A percentile compares a stretch with the other conserved stretches of the same genome.
phyloP scores from a whole-genome alignment of 129 eudicot species.

The Logfia minima region DNA sequence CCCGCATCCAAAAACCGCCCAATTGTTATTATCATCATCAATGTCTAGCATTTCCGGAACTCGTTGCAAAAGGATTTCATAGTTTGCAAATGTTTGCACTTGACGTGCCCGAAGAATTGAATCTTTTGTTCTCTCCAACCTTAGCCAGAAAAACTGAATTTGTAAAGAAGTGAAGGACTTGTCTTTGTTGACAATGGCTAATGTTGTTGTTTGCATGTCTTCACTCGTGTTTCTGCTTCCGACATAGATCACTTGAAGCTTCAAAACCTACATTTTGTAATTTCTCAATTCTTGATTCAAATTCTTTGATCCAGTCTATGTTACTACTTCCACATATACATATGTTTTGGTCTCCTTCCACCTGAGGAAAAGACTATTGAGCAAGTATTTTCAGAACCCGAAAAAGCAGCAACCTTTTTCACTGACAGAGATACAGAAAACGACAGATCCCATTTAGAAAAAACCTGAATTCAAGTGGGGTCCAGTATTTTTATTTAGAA shows the following conservation, averaged over 20 bases:
- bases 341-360: constrained; percentile 44
- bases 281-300: constrained; percentile 45
- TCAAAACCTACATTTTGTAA: constrained; percentile 42
- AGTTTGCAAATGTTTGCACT: constrained; percentile 16
- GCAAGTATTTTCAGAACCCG: constrained; percentile 10
- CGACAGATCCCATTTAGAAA: not conserved
- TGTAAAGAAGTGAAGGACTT: constrained; percentile 36
- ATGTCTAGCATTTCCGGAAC: constrained; percentile 46
- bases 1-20: constrained; percentile 59
- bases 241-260: constrained; percentile 58
- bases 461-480: not conserved
- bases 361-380: constrained; percentile 39
- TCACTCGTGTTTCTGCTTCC: constrained; percentile 55
- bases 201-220: constrained; percentile 31
- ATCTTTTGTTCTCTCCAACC: constrained; percentile 57
- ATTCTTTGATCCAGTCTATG: constrained; percentile 62
- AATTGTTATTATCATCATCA: constrained; percentile 26
- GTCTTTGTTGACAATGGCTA: constrained; percentile 43
- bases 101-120: constrained; percentile 35
- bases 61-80: constrained; percentile 36
- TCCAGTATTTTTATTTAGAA: not conserved
- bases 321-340: constrained; percentile 70
- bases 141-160: constrained; percentile 55
- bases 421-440: not conserved
- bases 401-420: not conserved